A percentile compares a stretch with the other conserved stretches of the same genome.
Evolutionary conservation across 257 asterid genomes (phyloP).

Genomic region (Capsicum chinense): DNA sequence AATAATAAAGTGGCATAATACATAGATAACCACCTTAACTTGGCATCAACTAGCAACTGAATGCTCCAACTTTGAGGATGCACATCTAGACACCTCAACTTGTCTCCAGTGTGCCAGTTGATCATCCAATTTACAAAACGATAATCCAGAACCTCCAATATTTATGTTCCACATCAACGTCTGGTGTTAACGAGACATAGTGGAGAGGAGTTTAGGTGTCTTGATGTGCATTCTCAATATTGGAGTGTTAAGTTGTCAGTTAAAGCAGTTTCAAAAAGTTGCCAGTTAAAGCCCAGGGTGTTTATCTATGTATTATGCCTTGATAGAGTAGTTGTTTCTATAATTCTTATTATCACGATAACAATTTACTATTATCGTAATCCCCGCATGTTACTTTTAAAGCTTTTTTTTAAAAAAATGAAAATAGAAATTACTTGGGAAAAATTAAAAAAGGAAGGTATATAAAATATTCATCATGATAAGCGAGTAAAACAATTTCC

Average conservation of each 20-base stretch:
- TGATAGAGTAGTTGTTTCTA: background rate
- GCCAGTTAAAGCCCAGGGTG: background rate
- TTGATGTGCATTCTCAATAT: background rate
- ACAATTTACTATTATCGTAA: background rate
- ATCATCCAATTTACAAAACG: background rate
- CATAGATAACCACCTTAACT: background rate
- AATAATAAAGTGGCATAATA: background rate
- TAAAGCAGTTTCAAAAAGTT: background rate
- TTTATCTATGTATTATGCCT: background rate
- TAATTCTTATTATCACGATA: background rate
- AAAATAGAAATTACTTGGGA: background rate
- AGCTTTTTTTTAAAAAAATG: background rate
- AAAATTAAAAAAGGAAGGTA: background rate
- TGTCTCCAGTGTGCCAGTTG: background rate
- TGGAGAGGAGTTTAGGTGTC: background rate
- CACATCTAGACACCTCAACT: background rate
- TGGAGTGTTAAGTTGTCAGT: background rate
- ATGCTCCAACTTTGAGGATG: too few species aligned
- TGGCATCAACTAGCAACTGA: background rate
- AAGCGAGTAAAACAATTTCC: background rate
- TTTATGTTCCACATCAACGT: background rate
- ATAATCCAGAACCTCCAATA: background rate
- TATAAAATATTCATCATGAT: background rate
- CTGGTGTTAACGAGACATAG: background rate
- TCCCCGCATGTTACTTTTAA: background rate